Evolutionary conservation across 345 rosid genomes (phyloP).

Genomic region (Gossypium mustelinum): DNA sequence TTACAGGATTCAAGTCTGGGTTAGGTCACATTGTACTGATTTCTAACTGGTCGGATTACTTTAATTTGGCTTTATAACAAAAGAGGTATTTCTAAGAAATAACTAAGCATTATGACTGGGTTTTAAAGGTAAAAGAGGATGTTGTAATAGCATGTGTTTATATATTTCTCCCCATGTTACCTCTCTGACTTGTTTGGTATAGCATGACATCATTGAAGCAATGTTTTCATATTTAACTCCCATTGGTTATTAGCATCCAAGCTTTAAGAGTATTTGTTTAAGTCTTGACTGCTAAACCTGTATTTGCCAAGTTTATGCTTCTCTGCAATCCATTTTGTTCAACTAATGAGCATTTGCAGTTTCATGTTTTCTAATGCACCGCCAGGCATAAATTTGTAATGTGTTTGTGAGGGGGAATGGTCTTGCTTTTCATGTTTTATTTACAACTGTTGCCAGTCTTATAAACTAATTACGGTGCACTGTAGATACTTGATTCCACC

Average conservation of each 20-base stretch:
- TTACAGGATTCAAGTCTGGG: background rate
- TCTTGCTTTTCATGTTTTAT: background rate
- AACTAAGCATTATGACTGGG: background rate
- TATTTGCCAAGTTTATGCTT: constrained; percentile 2
- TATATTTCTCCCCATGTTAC: background rate
- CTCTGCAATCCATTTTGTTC: background rate
- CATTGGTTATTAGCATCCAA: background rate
- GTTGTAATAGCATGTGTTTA: background rate
- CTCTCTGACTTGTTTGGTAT: background rate
- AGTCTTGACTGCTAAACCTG: background rate
- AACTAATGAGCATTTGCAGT: background rate
- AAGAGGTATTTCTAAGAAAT: background rate
- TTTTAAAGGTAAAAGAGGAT: background rate
- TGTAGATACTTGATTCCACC: constrained; percentile 83
- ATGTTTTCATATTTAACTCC: background rate
- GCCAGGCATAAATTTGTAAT: background rate
- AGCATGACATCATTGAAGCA: background rate
- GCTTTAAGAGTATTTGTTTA: background rate
- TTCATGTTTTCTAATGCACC: constrained; percentile 1
- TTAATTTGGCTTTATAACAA: background rate
- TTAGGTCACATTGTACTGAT: background rate
- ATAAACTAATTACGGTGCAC: background rate
- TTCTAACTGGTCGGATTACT: background rate
- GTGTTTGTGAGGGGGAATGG: background rate
- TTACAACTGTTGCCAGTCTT: background rate